Evolutionary conservation across 371 early-diverging fungal genomes (phyloP), one percentile per base, ranked within the genome.

Genomic region (Rhizopus stolonifer): DNA sequence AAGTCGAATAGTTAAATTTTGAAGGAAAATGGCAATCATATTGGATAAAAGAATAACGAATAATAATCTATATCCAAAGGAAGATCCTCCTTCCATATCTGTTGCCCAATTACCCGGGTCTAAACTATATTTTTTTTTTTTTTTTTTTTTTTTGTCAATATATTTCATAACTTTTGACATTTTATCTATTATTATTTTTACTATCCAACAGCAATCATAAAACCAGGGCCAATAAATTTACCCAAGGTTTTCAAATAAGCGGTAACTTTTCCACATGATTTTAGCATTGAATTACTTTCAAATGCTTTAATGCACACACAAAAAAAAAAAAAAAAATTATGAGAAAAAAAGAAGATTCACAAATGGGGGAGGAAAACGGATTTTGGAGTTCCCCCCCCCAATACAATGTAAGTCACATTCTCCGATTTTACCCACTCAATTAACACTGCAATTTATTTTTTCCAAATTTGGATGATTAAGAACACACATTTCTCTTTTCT

Each of bases 61-160:
- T 14, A 92, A 70, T 0, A 89, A 69, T 26, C 77, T 74, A 59
- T 92, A 91, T 10, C 87, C 86, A 57, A 82, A 92, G 29, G 80
- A 70, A 25, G 89, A 85, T 13, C 91, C 92, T 55, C 84, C 87
- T 52, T 73, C 81, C 49, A 87, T 78, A 61, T 88, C 87, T 1
- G 85, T 83, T 8, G 88, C 83, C 86, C 87, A 89, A 64, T 88
- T 91, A 34, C 92, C 92, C 23, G 89, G 88, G 71, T 87, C 88
- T 60, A 85, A 52, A 32, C 69, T 61, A 24, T 33, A n/a, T n/a
- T n/a, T n/a, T n/a, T n/a, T n/a, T n/a, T n/a, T 13, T 11, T 36
- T 33, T 32, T 36, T 11, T 13, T 11, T 36, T 33, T 32, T 36
- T 11, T 4, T 36, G 36, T 36, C 58, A 64, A 46, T 51, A 60